phyloP scores from a whole-genome alignment of 2,329 filamentous ascomycete species.

The Mycosphaerella arachidis region DNA sequence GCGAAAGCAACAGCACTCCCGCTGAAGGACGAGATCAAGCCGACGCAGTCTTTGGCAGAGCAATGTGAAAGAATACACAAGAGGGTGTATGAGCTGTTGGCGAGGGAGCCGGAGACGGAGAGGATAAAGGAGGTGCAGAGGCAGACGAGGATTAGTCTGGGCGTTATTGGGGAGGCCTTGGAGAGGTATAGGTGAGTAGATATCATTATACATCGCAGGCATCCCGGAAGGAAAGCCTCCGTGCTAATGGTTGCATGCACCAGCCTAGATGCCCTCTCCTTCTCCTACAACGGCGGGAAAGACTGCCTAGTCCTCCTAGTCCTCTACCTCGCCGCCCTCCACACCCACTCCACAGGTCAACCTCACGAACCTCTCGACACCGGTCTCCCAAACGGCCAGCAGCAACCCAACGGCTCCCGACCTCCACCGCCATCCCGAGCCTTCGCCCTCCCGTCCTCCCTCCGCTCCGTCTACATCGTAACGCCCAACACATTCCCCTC shows the following conservation, averaged over 20 bases:
- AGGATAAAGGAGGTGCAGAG: constrained; percentile 62
- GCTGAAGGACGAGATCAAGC: constrained; percentile 2
- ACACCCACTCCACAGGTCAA: constrained; percentile 33
- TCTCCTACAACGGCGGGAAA: constrained; percentile 97
- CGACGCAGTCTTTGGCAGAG: constrained; percentile 31
- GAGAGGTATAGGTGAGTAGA: constrained; percentile 64
- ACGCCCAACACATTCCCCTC: constrained; percentile 77
- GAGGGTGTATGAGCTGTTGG: constrained; percentile 63
- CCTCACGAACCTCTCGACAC: constrained; percentile 20
- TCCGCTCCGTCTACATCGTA: constrained; percentile 87
- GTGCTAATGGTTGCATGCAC: constrained; percentile 4
- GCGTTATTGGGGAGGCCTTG: constrained; percentile 70
- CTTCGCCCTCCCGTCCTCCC: constrained; percentile 39
- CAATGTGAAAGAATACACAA: constrained; percentile 51
- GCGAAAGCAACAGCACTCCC: constrained; percentile 1
- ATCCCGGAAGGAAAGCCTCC: background rate
- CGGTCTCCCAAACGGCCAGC: constrained; percentile 7
- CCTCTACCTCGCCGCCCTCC: constrained; percentile 68
- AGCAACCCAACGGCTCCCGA: constrained; percentile 19
- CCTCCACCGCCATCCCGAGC: constrained; percentile 1
- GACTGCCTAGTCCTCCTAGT: constrained; percentile 92
- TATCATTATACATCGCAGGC: background rate
- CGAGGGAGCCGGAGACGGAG: constrained; percentile 52
- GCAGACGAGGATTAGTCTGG: constrained; percentile 68
- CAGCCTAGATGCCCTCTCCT: constrained; percentile 72